Percentiles rank a stretch among this genome's conserved stretches.
These are phyloP conservation scores for Harrya chromipes DNA, from an alignment of 768 basidiomycete species.

Conservation along the genomic window DNA sequence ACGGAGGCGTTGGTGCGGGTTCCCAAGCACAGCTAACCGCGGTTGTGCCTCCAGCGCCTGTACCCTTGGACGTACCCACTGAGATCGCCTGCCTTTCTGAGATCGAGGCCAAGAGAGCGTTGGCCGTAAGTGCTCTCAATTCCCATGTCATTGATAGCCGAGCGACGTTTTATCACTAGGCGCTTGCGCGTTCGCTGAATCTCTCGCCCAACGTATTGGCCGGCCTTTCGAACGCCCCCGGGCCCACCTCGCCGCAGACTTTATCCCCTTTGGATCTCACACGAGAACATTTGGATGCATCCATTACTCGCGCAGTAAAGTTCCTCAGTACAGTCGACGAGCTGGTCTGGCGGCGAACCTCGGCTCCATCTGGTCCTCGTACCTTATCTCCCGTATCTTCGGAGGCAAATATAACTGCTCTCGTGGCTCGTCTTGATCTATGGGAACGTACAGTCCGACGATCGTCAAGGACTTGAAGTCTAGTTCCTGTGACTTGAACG, in stretches of 20 bases:
- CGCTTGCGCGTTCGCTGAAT: slow-evolving; percentile 11
- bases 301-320: slow-evolving; percentile 22
- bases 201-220: slow-evolving; percentile 3
- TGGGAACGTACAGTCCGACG: slow-evolving; percentile 30
- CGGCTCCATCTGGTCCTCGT: slow-evolving; percentile 6
- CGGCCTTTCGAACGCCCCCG: background rate
- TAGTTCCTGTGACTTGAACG: background rate
- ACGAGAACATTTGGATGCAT: slow-evolving; percentile 15
- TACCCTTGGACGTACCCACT: slow-evolving; percentile 2
- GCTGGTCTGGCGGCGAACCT: slow-evolving; percentile 26
- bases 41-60: background rate
- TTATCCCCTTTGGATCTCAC: background rate
- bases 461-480: slow-evolving; percentile 13
- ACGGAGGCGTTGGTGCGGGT: background rate
- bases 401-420: slow-evolving; percentile 22
- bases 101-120: slow-evolving; percentile 17
- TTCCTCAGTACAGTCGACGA: slow-evolving; percentile 28
- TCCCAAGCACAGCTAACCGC: background rate
- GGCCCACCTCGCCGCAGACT: background rate
- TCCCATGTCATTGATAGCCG: background rate
- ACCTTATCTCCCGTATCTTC: slow-evolving; percentile 19
- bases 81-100: slow-evolving; percentile 23
- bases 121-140: slow-evolving; percentile 17
- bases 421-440: slow-evolving; percentile 25
- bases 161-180: slow-evolving; percentile 5